Evolutionary conservation across 768 basidiomycete genomes (phyloP).

Genomic region (Leccinum fibrillosum): DNA sequence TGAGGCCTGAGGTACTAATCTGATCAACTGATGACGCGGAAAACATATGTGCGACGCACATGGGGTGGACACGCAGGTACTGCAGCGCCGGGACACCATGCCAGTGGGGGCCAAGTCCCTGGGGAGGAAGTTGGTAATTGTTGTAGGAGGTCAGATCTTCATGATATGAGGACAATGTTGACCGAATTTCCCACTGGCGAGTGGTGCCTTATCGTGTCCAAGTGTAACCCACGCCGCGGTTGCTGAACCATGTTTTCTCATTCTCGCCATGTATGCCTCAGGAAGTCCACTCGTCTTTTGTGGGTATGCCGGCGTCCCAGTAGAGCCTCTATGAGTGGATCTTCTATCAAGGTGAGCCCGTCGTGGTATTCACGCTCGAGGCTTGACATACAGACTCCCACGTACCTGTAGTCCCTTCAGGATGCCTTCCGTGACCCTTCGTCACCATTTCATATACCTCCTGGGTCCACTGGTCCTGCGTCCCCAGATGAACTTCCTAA

Average conservation of each 20-base stretch:
- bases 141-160: no score
- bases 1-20: no score
- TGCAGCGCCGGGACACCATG: no score
- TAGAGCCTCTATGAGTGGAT: constrained; percentile 19
- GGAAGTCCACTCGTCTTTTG: neutral
- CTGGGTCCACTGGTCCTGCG: constrained; percentile 56
- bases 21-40: no score
- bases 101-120: no score
- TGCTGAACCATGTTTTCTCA: constrained; percentile 7
- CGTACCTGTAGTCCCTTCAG: constrained; percentile 47
- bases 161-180: no score
- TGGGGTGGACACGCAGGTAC: no score
- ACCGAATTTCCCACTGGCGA: no score
- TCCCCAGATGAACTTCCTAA: constrained; percentile 46
- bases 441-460: constrained; percentile 63
- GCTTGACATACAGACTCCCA: neutral
- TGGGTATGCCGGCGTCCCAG: neutral
- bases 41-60: no score
- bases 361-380: neutral
- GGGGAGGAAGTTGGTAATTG: no score
- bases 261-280: neutral
- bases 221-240: neutral
- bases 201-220: neutral
- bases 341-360: constrained; percentile 26
- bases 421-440: constrained; percentile 59